Percentiles rank a stretch among this genome's conserved stretches.
phyloP scores from a whole-genome alignment of 495 filamentous ascomycete species.

The Astrothelium subdiscretum region DNA sequence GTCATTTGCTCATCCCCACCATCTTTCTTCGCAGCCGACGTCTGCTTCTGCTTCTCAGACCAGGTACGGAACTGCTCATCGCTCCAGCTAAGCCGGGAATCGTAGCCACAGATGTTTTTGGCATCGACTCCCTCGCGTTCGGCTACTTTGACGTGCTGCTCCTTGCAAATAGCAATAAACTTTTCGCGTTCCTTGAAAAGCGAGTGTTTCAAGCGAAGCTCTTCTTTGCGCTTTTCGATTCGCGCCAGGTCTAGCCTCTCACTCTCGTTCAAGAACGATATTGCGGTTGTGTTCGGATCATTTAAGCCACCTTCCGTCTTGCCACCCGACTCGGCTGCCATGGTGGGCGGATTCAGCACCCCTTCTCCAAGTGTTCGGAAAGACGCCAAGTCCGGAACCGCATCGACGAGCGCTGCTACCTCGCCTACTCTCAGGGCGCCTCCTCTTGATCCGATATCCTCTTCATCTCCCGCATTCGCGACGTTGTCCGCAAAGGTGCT shows the following conservation, averaged over 20 bases:
- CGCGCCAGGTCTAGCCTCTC: conserved; percentile 18
- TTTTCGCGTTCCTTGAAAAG: conserved; percentile 30
- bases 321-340: conserved; percentile 10
- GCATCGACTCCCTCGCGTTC: conserved; percentile 26
- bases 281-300: conserved; percentile 3
- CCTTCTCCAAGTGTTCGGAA: conserved; percentile 48
- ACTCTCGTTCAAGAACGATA: conserved; percentile 10
- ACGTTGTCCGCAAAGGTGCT: conserved; percentile 18
- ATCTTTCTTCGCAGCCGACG: conserved; percentile 1
- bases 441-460: conserved; percentile 43
- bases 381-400: conserved; percentile 36
- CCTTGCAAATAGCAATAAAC: conserved; percentile 25
- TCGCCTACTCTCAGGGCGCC: conserved; percentile 47
- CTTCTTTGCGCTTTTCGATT: conserved; percentile 19
- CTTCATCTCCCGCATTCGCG: conserved; percentile 19
- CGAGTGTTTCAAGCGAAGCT: conserved; percentile 18
- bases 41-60: conserved; percentile 21
- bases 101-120: conserved; percentile 58
- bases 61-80: conserved; percentile 45
- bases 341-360: conserved; percentile 30
- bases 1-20: not conserved
- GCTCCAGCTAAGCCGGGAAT: conserved; percentile 47
- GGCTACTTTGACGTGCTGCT: conserved; percentile 21
- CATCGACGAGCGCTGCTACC: conserved; percentile 42
- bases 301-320: not conserved